phyloP scores from a whole-genome alignment of 805 yeast genomes.

The Cyberlindnera mrakii region DNA sequence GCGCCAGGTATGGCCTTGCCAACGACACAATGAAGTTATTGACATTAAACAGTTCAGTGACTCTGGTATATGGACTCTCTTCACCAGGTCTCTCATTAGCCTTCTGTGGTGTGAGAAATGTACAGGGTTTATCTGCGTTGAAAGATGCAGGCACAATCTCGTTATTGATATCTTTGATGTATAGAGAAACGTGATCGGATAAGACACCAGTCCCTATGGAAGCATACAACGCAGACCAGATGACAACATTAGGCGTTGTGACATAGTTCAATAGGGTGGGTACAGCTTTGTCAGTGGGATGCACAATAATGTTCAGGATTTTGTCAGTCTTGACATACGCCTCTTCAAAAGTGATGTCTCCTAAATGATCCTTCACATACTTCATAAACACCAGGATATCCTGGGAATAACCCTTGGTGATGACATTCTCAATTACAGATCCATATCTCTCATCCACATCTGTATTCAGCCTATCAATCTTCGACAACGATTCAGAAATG shows the following conservation, averaged over 20 bases:
- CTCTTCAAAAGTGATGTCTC: slow-evolving; percentile 88
- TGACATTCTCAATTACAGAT: slow-evolving; percentile 66
- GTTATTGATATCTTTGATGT: slow-evolving; percentile 58
- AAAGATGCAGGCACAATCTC: slow-evolving; percentile 45
- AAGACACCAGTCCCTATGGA: slow-evolving; percentile 70
- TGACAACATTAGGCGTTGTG: slow-evolving; percentile 87
- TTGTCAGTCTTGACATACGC: slow-evolving; percentile 76
- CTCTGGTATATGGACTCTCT: slow-evolving; percentile 74
- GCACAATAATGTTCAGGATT: slow-evolving; percentile 76
- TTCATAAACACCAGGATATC: slow-evolving; percentile 76
- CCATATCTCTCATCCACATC: slow-evolving; percentile 57
- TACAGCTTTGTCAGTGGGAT: slow-evolving; percentile 65
- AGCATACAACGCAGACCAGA: slow-evolving; percentile 87
- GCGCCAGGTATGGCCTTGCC: slow-evolving; percentile 92
- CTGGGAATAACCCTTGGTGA: slow-evolving; percentile 78
- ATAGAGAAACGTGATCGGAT: slow-evolving; percentile 46
- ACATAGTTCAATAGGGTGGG: slow-evolving; percentile 80
- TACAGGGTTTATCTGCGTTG: slow-evolving; percentile 28
- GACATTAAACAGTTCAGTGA: slow-evolving; percentile 90
- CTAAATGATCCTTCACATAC: slow-evolving; percentile 70
- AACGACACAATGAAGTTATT: slow-evolving; percentile 87
- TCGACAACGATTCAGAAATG: slow-evolving; percentile 37
- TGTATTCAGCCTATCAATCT: slow-evolving; percentile 38
- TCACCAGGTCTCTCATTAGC: slow-evolving; percentile 35
- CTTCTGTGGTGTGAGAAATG: slow-evolving; percentile 40